Evolutionary conservation across 2,329 filamentous ascomycete genomes (phyloP).

Genomic region (Monosporascus sp.): DNA sequence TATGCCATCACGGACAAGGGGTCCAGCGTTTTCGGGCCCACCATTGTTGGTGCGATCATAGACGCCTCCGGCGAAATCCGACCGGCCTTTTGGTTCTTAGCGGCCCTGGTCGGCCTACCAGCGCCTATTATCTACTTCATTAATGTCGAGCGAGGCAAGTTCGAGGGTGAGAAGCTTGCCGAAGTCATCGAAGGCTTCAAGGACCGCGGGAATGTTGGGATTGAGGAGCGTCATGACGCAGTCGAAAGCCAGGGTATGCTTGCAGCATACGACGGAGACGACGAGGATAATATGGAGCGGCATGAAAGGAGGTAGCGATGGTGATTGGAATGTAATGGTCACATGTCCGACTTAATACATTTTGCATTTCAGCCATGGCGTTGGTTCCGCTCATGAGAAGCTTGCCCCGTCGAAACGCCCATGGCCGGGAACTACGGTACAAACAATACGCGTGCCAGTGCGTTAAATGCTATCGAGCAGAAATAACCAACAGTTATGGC

Average conservation of each 20-base stretch:
- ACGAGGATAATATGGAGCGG: slow-evolving; percentile 18
- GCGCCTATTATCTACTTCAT: slow-evolving; percentile 81
- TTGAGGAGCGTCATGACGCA: slow-evolving; percentile 12
- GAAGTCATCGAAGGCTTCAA: slow-evolving; percentile 52
- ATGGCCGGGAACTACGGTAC: no score
- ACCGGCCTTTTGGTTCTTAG: slow-evolving; percentile 89
- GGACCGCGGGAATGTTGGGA: slow-evolving; percentile 15
- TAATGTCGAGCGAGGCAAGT: slow-evolving; percentile 72
- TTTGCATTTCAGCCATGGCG: slow-evolving; percentile 25
- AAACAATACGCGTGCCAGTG: neutral
- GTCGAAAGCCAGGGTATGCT: slow-evolving; percentile 31
- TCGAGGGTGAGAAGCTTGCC: slow-evolving; percentile 61
- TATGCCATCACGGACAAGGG: slow-evolving; percentile 98
- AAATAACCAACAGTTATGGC: neutral
- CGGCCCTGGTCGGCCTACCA: slow-evolving; percentile 75
- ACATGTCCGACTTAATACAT: neutral
- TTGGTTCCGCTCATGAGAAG: neutral
- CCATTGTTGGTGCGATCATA: slow-evolving; percentile 89
- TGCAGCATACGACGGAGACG: slow-evolving; percentile 28
- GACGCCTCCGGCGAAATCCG: slow-evolving; percentile 76
- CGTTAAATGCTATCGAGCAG: neutral
- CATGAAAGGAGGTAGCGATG: slow-evolving; percentile 4
- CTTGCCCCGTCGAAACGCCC: neutral
- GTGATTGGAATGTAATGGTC: neutral
- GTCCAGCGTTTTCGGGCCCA: slow-evolving; percentile 86